phyloP scores from a whole-genome alignment of 768 basidiomycete species.

The Leccinellum rugosiceps region DNA sequence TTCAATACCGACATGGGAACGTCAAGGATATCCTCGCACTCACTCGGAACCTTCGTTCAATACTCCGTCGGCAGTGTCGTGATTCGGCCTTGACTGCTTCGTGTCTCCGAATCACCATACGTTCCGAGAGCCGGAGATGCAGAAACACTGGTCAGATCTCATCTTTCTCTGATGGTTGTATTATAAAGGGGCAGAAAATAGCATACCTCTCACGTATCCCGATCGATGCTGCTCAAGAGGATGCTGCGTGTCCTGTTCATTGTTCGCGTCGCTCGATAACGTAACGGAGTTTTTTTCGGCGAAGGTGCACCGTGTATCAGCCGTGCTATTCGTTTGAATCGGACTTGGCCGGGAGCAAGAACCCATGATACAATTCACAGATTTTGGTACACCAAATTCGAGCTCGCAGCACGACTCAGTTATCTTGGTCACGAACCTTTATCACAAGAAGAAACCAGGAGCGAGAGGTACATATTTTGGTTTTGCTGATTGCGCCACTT shows the following conservation, averaged over 20 bases:
- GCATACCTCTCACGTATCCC: conserved; percentile 47
- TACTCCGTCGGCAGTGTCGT: conserved; percentile 36
- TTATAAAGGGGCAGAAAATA: conserved; percentile 39
- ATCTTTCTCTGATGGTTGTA: conserved; percentile 42
- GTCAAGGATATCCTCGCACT: conserved; percentile 49
- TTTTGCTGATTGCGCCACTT: background rate
- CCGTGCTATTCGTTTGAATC: no score
- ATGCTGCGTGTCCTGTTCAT: conserved; percentile 51
- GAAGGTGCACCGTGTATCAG: no score
- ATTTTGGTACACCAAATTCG: conserved; percentile 59
- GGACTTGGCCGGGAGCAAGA: conserved; percentile 31
- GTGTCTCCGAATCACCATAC: conserved; percentile 17
- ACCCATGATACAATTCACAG: conserved; percentile 43
- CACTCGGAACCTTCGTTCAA: conserved; percentile 48
- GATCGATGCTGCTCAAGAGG: no score
- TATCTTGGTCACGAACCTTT: conserved; percentile 47
- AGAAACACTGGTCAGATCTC: conserved; percentile 36
- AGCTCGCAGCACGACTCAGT: conserved; percentile 53
- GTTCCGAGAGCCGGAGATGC: background rate
- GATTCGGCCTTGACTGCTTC: conserved; percentile 24
- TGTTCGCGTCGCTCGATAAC: conserved; percentile 57
- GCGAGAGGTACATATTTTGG: conserved; percentile 39
- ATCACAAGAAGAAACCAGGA: conserved; percentile 43
- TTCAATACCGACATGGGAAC: conserved; percentile 24
- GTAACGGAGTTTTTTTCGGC: conserved; percentile 38